phyloP scores from a whole-genome alignment of 805 yeast species.

The Limtongia smithiae region DNA sequence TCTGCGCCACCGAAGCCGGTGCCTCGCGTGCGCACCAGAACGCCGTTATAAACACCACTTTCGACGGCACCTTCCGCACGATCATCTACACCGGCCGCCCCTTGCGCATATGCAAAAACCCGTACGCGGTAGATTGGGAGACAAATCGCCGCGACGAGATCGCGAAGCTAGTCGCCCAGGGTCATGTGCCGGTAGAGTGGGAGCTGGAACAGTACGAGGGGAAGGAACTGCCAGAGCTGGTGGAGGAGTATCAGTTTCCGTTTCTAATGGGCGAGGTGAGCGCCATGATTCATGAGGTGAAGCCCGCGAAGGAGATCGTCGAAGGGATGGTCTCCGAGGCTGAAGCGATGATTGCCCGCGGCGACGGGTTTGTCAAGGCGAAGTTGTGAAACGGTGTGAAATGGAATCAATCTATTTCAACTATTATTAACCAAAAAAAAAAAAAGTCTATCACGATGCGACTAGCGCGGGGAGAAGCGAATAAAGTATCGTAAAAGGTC shows the following conservation, averaged over 20 bases:
- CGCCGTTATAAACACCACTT: conserved; percentile 25
- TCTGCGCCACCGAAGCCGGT: conserved; percentile 33
- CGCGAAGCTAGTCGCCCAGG: conserved; percentile 25
- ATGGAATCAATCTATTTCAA: no score
- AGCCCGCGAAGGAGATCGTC: conserved; percentile 31
- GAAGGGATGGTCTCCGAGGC: conserved; percentile 33
- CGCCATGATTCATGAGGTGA: conserved; percentile 28
- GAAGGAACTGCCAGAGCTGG: conserved; percentile 25
- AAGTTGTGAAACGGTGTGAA: conserved; percentile 8
- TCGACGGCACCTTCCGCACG: conserved; percentile 30
- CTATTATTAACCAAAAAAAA: background rate
- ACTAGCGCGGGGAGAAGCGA: no score
- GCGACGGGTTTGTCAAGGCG: conserved; percentile 8
- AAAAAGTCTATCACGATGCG: background rate
- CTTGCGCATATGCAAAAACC: conserved; percentile 28
- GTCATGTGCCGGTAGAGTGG: conserved; percentile 30
- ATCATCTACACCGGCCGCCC: conserved; percentile 34
- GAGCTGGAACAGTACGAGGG: conserved; percentile 30
- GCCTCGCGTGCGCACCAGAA: conserved; percentile 31
- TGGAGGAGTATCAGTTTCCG: conserved; percentile 27
- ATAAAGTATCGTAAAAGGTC: no score
- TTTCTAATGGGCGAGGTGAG: conserved; percentile 34
- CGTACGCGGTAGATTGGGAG: conserved; percentile 32
- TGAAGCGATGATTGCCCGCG: conserved; percentile 12
- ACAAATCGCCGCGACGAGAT: conserved; percentile 31